Evolutionary conservation across 305 asterid species (phyloP).

Genomic region (Nicotiana rustica): DNA sequence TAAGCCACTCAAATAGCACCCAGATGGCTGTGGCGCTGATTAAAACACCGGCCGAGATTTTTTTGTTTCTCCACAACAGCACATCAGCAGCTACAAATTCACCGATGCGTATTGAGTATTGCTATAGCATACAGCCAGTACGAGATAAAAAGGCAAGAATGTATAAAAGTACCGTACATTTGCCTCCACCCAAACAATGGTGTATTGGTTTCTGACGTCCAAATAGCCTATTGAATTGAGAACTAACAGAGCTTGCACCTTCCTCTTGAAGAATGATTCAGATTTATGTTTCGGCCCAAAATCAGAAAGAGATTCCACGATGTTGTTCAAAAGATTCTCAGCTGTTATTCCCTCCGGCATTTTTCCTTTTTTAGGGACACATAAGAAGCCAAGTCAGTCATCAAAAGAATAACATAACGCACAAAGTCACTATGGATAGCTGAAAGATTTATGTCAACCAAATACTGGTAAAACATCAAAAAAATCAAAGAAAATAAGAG

Average conservation of each 20-base stretch:
- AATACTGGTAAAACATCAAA: neutral
- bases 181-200: slow-evolving; percentile 84
- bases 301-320: slow-evolving; percentile 69
- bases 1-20: slow-evolving; percentile 94
- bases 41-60: slow-evolving; percentile 73
- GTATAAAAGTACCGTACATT: slow-evolving; percentile 49
- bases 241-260: slow-evolving; percentile 47
- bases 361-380: slow-evolving; percentile 6
- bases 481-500: neutral
- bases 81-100: slow-evolving; percentile 80
- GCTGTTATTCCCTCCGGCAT: slow-evolving; percentile 88
- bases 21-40: slow-evolving; percentile 70
- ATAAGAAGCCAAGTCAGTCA: slow-evolving; percentile 11
- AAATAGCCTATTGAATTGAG: slow-evolving; percentile 68
- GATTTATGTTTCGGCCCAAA: slow-evolving; percentile 58
- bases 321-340: slow-evolving; percentile 67
- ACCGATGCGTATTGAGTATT: slow-evolving; percentile 12
- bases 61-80: slow-evolving; percentile 88
- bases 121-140: neutral
- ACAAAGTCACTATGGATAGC: slow-evolving; percentile 2
- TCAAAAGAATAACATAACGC: neutral
- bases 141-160: neutral
- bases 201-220: slow-evolving; percentile 87
- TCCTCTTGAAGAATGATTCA: slow-evolving; percentile 65
- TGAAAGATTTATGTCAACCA: neutral